Percentiles rank a stretch among this genome's conserved stretches.
phyloP scores from a whole-genome alignment of 2,329 filamentous ascomycete genomes.

The Xylariaceae sp. region DNA sequence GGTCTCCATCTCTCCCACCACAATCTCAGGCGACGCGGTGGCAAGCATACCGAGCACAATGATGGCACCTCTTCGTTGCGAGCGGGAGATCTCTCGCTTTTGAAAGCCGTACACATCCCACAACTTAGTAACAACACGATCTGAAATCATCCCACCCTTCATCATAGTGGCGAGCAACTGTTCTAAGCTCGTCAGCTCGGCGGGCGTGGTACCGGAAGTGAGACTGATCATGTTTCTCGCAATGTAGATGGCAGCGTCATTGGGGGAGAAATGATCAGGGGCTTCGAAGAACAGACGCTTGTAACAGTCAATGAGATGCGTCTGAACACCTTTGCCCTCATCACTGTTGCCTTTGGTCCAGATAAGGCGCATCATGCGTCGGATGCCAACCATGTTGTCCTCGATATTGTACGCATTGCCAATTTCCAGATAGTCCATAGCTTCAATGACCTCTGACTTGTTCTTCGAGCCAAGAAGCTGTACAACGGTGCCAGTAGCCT shows the following conservation, averaged over 20 bases:
- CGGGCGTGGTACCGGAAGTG: slow-evolving; percentile 91
- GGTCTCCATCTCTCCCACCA: slow-evolving; percentile 90
- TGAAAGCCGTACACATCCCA: slow-evolving; percentile 98
- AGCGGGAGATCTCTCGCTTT: slow-evolving; percentile 87
- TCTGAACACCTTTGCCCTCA: slow-evolving; percentile 96
- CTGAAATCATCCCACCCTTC: slow-evolving; percentile 83
- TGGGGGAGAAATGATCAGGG: slow-evolving; percentile 79
- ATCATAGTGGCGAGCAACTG: slow-evolving; percentile 97
- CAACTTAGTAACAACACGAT: slow-evolving; percentile 82
- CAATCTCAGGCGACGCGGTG: slow-evolving; percentile 86
- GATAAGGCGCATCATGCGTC: slow-evolving; percentile 92
- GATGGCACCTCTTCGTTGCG: slow-evolving; percentile 86
- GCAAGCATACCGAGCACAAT: slow-evolving; percentile 97
- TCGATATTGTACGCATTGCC: slow-evolving; percentile 96
- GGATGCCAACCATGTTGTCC: slow-evolving; percentile 86
- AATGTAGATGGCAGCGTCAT: slow-evolving; percentile 92
- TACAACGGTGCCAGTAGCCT: slow-evolving; percentile 75
- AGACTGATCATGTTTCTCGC: slow-evolving; percentile 98
- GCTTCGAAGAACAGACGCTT: slow-evolving; percentile 94
- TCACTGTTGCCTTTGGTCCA: slow-evolving; percentile 99
- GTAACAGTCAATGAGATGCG: slow-evolving; percentile 95
- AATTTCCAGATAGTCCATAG: slow-evolving; percentile 97
- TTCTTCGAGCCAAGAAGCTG: slow-evolving; percentile 92
- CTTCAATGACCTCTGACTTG: slow-evolving; percentile 97
- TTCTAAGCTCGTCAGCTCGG: slow-evolving; percentile 91